phyloP scores from a whole-genome alignment of 495 filamentous ascomycete species.

The Penicillium silybi region DNA sequence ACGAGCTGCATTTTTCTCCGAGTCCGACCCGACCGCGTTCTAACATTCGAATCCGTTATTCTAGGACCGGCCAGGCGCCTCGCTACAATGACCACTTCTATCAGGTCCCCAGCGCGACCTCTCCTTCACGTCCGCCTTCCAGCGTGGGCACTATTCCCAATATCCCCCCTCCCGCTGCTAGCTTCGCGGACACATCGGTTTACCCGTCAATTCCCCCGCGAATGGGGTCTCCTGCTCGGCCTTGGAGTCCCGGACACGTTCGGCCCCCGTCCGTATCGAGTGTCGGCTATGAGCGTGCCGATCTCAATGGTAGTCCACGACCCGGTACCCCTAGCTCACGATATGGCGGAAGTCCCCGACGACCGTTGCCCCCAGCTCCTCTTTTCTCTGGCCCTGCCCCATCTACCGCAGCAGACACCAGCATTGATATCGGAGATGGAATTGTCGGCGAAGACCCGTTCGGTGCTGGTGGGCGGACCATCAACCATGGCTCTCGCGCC shows the following conservation, averaged over 20 bases:
- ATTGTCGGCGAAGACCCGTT: slow-evolving; percentile 72
- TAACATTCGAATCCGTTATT: slow-evolving; percentile 23
- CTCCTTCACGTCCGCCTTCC: slow-evolving; percentile 50
- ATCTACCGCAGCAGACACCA: slow-evolving; percentile 31
- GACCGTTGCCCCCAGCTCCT: slow-evolving; percentile 88
- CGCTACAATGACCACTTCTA: slow-evolving; percentile 28
- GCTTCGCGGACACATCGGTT: slow-evolving; percentile 33
- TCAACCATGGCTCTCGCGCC: slow-evolving; percentile 35
- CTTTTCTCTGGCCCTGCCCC: slow-evolving; percentile 59
- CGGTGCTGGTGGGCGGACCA: slow-evolving; percentile 55
- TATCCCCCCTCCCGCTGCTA: slow-evolving; percentile 51
- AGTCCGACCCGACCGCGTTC: slow-evolving; percentile 17
- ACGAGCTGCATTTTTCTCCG: not conserved
- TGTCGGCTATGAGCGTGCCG: slow-evolving; percentile 74
- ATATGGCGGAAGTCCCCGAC: slow-evolving; percentile 79
- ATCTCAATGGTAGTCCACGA: slow-evolving; percentile 83
- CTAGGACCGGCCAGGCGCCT: slow-evolving; percentile 25
- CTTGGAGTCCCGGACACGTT: slow-evolving; percentile 71
- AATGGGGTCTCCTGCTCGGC: slow-evolving; percentile 56
- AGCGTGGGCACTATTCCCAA: slow-evolving; percentile 51
- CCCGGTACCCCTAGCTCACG: slow-evolving; percentile 85
- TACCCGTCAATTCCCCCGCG: slow-evolving; percentile 47
- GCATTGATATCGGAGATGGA: slow-evolving; percentile 55
- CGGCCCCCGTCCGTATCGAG: slow-evolving; percentile 48
- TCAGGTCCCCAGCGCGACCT: slow-evolving; percentile 27